These are phyloP conservation scores for Endotrypanum monterogeii DNA, from an alignment of 208 protist species.

Conservation along the genomic window DNA sequence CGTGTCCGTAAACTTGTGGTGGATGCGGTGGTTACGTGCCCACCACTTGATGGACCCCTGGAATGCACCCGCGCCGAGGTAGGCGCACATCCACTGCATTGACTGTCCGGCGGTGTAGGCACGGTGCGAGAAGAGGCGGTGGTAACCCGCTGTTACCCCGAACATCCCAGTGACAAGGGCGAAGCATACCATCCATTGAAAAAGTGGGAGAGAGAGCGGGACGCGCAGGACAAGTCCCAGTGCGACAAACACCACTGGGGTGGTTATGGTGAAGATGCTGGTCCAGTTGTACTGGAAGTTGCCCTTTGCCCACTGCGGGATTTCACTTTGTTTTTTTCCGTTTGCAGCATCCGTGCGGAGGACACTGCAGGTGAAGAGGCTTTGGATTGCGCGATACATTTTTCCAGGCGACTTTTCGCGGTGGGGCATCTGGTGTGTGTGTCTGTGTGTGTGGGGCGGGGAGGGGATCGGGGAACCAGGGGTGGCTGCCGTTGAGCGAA, in stretches of 20 bases:
- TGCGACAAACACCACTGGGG: slow-evolving; percentile 29
- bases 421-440: too few relatives aligned
- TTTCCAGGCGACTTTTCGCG: not conserved
- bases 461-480: not conserved
- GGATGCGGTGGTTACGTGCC: slow-evolving; percentile 89
- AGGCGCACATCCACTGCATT: slow-evolving; percentile 69
- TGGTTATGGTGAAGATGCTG: slow-evolving; percentile 35
- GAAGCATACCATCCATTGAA: slow-evolving; percentile 38
- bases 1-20: slow-evolving; percentile 89
- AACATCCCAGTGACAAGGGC: slow-evolving; percentile 71
- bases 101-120: slow-evolving; percentile 54
- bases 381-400: not conserved
- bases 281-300: slow-evolving; percentile 57
- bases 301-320: slow-evolving; percentile 44
- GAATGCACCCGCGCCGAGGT: slow-evolving; percentile 76
- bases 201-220: slow-evolving; percentile 22
- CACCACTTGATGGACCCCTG: slow-evolving; percentile 90
- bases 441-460: not conserved
- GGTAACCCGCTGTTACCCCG: slow-evolving; percentile 87
- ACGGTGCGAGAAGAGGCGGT: slow-evolving; percentile 87
- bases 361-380: slow-evolving; percentile 12
- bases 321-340: slow-evolving; percentile 36
- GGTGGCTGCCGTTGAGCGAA: not conserved
- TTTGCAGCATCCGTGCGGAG: slow-evolving; percentile 5
- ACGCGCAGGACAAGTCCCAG: slow-evolving; percentile 29